Evolutionary conservation across 768 basidiomycete species (phyloP), one percentile per base, ranked within the genome.

Genomic region (Leucosporidium creatinivorum): DNA sequence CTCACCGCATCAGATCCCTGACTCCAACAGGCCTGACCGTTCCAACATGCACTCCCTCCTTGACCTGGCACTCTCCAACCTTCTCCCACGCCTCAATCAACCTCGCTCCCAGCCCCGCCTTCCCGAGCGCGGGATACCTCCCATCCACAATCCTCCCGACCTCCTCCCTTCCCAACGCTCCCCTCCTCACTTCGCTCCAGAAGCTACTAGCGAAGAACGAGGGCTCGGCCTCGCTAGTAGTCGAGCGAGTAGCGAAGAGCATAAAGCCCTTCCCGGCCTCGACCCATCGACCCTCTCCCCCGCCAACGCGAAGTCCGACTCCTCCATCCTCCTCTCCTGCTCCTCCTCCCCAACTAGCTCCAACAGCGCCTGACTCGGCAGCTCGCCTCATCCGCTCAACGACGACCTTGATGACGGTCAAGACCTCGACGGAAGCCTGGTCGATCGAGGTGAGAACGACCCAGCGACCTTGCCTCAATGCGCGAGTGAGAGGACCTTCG

Each of bases 381-480:
- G 64, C 62, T 7, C 65, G n/a, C 51, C 39, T 30, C 36, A 91
- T 75, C 52, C 79, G 77, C 75, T 96, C 88, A 0, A 88, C 82
- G 17, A 98, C 83, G 3, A 91, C 88, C 61, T 92, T 87, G 73
- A 98, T 81, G 58, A 90, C 84, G 0, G 89, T 90, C 7, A 98
- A 83, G 4, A 98, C 87, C 75, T 99, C 96, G 67, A 81, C 86
- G 70, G 89, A 90, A 23, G 87, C 94, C 57, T 87, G 84, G 78
- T 99, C 96, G 51, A 97, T 85, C 75, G 97, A 91, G 76, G 96
- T 87, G 56, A 99, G 83, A 15, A 98, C 85, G 4, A 98, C 81
- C 93, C 93, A 97, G 76, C 85, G 85, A 3, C 96, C 96, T 74
- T 90, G 87, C 51, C 85, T 83, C 83, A 98, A 87, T 0, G 93